Conservation (phyloP, 805 yeast species). For the Candida ovalis region DNA sequence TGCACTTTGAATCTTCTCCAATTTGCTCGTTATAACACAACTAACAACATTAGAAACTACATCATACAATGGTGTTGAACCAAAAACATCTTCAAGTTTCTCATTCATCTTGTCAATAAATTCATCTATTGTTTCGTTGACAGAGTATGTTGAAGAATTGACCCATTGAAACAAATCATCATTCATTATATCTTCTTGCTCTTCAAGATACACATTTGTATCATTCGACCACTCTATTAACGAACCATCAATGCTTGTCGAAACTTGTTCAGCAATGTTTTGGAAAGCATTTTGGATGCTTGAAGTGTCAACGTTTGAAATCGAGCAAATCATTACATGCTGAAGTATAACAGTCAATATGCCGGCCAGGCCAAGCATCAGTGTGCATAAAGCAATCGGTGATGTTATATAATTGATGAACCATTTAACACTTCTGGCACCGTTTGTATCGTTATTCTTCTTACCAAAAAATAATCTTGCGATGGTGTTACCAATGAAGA, state of each 20-base stretch:
- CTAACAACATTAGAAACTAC: constrained; percentile 68
- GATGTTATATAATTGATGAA: constrained; percentile 48
- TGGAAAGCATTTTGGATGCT: constrained; percentile 10
- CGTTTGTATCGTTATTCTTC: constrained; percentile 11
- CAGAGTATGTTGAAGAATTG: constrained; percentile 47
- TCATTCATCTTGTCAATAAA: constrained; percentile 59
- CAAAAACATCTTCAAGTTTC: constrained; percentile 58
- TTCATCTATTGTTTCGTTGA: constrained; percentile 56
- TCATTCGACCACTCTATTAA: constrained; percentile 46
- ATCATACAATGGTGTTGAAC: constrained; percentile 58
- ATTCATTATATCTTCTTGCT: constrained; percentile 54
- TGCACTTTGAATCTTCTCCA: constrained; percentile 63
- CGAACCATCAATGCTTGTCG: constrained; percentile 29
- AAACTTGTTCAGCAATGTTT: constrained; percentile 10
- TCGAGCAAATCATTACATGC: constrained; percentile 37
- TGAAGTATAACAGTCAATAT: constrained; percentile 53
- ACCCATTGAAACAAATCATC: constrained; percentile 65
- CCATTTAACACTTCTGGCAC: constrained; percentile 35
- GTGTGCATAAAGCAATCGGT: constrained; percentile 43
- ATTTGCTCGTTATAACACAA: constrained; percentile 76
- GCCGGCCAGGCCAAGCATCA: constrained; percentile 57
- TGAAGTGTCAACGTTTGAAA: constrained; percentile 9
- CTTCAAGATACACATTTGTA: constrained; percentile 51
- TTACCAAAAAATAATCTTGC: constrained; percentile 10
- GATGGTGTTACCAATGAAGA: constrained; percentile 16